Conservation (phyloP, 2,329 filamentous ascomycete genomes). For the Verticillium nonalfalfae region DNA sequence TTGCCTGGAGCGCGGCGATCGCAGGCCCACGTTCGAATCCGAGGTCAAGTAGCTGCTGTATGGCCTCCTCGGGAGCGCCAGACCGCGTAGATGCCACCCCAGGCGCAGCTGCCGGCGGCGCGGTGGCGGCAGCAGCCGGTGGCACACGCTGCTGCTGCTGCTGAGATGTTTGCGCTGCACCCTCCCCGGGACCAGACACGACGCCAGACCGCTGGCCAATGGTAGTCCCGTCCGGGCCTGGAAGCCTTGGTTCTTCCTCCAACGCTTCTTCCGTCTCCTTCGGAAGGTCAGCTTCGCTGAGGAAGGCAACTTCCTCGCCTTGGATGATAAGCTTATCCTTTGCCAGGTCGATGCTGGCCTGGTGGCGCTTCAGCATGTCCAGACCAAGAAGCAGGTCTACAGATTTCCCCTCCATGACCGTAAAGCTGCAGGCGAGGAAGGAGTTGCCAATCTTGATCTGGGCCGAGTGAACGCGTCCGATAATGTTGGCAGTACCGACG, state of each 20-base stretch:
- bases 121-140: slow-evolving; percentile 15
- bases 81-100: slow-evolving; percentile 19
- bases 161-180: slow-evolving; percentile 15
- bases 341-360: slow-evolving; percentile 83
- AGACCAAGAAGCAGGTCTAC: slow-evolving; percentile 89
- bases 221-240: slow-evolving; percentile 80
- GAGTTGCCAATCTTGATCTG: slow-evolving; percentile 88
- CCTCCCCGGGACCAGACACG: slow-evolving; percentile 47
- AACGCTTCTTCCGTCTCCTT: slow-evolving; percentile 68
- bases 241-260: slow-evolving; percentile 74
- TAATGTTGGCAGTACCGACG: slow-evolving; percentile 89
- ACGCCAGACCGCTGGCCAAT: slow-evolving; percentile 81
- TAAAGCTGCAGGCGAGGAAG: slow-evolving; percentile 90
- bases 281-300: slow-evolving; percentile 92
- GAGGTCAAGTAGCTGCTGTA: slow-evolving; percentile 70
- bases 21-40: slow-evolving; percentile 74
- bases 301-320: slow-evolving; percentile 79
- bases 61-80: slow-evolving; percentile 54
- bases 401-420: slow-evolving; percentile 97
- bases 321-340: slow-evolving; percentile 84
- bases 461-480: slow-evolving; percentile 91
- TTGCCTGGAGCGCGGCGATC: slow-evolving; percentile 73
- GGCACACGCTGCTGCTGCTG: slow-evolving; percentile 16
- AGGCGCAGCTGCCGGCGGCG: slow-evolving; percentile 15
- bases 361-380: slow-evolving; percentile 95